A percentile compares a stretch with the other conserved stretches of the same genome.
Evolutionary conservation across 129 eudicot species (phyloP).

Genomic region (Erigeron canadensis): DNA sequence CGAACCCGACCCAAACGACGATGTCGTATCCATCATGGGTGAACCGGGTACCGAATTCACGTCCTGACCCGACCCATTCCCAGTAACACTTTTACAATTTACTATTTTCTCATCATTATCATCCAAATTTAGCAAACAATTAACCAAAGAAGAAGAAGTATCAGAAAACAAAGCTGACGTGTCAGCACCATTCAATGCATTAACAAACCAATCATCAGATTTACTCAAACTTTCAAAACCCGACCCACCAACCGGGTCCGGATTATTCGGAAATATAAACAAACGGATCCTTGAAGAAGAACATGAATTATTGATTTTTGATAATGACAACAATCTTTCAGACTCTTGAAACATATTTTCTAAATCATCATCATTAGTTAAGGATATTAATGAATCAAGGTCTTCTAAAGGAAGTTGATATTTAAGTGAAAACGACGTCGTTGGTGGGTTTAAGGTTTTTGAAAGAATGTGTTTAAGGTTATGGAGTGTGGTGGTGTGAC

Average conservation of each 20-base stretch:
- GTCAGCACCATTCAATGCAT: slow-evolving; percentile 47
- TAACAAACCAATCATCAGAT: slow-evolving; percentile 54
- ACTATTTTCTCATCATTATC: slow-evolving; percentile 31
- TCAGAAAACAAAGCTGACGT: slow-evolving; percentile 34
- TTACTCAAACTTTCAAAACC: slow-evolving; percentile 47
- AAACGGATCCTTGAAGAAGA: slow-evolving; percentile 28
- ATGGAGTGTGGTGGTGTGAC: slow-evolving; percentile 41
- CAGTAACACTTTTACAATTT: slow-evolving; percentile 17
- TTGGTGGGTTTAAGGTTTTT: slow-evolving; percentile 33
- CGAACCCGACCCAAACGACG: slow-evolving; percentile 73
- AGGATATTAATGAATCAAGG: slow-evolving; percentile 73
- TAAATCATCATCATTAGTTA: slow-evolving; percentile 69
- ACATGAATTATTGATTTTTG: neutral
- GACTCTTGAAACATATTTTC: slow-evolving; percentile 84
- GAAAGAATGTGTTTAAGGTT: slow-evolving; percentile 57
- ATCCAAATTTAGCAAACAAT: slow-evolving; percentile 56
- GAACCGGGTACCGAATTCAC: slow-evolving; percentile 73
- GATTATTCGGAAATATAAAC: slow-evolving; percentile 31
- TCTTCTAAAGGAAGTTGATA: slow-evolving; percentile 84
- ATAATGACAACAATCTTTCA: slow-evolving; percentile 35
- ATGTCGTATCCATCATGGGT: slow-evolving; percentile 59
- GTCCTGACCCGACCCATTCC: slow-evolving; percentile 42
- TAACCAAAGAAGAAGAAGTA: slow-evolving; percentile 51
- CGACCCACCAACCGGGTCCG: slow-evolving; percentile 19
- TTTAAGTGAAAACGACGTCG: slow-evolving; percentile 46